These are phyloP conservation scores for Galeopsis tetrahit DNA, from an alignment of 257 asterid species.

Conservation along the genomic window DNA sequence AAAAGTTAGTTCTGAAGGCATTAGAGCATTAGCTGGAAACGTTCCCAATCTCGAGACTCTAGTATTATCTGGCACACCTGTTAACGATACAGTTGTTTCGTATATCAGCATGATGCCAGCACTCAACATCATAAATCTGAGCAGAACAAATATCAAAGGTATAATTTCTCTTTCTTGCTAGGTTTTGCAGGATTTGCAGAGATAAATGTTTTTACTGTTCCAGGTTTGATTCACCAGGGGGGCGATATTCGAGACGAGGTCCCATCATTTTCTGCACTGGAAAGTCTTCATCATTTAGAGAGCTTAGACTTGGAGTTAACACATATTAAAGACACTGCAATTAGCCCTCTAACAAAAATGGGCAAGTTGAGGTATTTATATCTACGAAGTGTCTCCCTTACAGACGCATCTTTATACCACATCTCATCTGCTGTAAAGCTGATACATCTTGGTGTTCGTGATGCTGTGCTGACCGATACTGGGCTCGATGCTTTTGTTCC, in stretches of 20 bases:
- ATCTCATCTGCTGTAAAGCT: constrained; percentile 49
- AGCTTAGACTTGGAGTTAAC: constrained; percentile 69
- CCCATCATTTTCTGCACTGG: constrained; percentile 57
- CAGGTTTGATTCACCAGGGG: constrained; percentile 55
- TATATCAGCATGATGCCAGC: constrained; percentile 73
- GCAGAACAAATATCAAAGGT: constrained; percentile 78
- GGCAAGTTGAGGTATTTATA: constrained; percentile 57
- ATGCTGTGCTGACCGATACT: constrained; percentile 63
- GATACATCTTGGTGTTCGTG: constrained; percentile 58
- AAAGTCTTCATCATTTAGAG: constrained; percentile 61
- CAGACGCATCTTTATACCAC: constrained; percentile 61
- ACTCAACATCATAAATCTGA: constrained; percentile 63
- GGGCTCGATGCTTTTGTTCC: constrained; percentile 65
- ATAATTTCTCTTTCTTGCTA: constrained; percentile 33
- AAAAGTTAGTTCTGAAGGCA: constrained; percentile 69
- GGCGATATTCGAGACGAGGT: constrained; percentile 37
- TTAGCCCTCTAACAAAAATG: constrained; percentile 55
- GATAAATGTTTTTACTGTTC: constrained; percentile 21
- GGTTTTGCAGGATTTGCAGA: constrained; percentile 1
- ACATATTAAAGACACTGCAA: constrained; percentile 56
- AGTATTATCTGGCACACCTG: constrained; percentile 56
- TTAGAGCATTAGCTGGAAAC: constrained; percentile 68
- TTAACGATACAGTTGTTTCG: constrained; percentile 64
- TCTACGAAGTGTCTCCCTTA: constrained; percentile 58
- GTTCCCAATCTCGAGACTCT: constrained; percentile 81